These are phyloP conservation scores for Pichia thaimueangensis DNA, from an alignment of 805 yeast species.

Conservation along the genomic window DNA sequence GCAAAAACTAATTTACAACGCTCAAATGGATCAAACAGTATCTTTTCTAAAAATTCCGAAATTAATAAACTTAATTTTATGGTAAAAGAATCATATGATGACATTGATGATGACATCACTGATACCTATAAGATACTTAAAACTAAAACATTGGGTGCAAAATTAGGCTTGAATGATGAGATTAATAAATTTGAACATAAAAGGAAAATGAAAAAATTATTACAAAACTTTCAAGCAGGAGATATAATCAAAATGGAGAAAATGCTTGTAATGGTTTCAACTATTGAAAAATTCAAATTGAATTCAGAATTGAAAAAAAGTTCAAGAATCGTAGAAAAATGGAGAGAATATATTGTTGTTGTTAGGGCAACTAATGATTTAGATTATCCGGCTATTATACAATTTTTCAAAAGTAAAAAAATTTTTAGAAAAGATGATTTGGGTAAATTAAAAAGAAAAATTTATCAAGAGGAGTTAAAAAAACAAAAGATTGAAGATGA, in stretches of 20 bases:
- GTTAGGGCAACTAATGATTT: slow-evolving; percentile 53
- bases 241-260: slow-evolving; percentile 60
- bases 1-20: slow-evolving; percentile 6
- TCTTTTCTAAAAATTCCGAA: slow-evolving; percentile 7
- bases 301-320: slow-evolving; percentile 24
- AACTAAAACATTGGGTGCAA: slow-evolving; percentile 9
- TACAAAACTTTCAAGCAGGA: slow-evolving; percentile 41
- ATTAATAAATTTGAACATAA: slow-evolving; percentile 15
- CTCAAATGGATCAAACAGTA: no score
- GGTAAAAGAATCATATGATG: not conserved
- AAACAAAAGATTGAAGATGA: slow-evolving; percentile 1
- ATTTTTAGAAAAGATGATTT: slow-evolving; percentile 24
- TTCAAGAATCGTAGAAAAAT: slow-evolving; percentile 54
- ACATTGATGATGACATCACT: slow-evolving; percentile 7
- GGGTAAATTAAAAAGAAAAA: not conserved
- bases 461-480: slow-evolving; percentile 1
- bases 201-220: slow-evolving; percentile 21
- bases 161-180: slow-evolving; percentile 13
- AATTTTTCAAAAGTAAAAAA: slow-evolving; percentile 48
- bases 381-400: slow-evolving; percentile 50
- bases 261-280: slow-evolving; percentile 53
- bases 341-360: slow-evolving; percentile 76
- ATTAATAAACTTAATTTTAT: not conserved
- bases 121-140: slow-evolving; percentile 10
- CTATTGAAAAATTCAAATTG: slow-evolving; percentile 25